Evolutionary conservation across 208 protist species (phyloP).

Genomic region (Leishmania major): DNA sequence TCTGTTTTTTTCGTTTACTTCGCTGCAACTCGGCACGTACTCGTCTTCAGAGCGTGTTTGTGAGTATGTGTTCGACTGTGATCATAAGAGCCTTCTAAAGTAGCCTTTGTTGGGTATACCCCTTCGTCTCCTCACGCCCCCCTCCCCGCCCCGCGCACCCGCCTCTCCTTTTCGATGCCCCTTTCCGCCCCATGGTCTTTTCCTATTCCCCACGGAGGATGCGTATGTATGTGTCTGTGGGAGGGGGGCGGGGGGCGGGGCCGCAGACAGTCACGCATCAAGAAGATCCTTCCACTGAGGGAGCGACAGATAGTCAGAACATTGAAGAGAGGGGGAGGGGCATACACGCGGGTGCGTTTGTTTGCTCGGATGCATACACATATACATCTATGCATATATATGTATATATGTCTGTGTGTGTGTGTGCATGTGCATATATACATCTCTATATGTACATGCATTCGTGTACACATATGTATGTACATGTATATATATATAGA

Average conservation of each 20-base stretch:
- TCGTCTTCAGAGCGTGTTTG: not conserved
- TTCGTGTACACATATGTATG: not conserved
- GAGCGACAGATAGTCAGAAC: not conserved
- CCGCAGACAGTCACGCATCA: not conserved
- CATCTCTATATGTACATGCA: not conserved
- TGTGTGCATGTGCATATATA: not conserved
- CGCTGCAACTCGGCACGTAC: not conserved
- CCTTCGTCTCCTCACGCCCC: not conserved
- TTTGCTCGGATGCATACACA: not conserved
- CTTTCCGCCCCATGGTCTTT: not conserved
- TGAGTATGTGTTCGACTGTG: slow-evolving; percentile 28
- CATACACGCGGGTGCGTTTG: not conserved
- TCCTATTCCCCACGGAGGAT: not conserved
- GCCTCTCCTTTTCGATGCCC: not conserved
- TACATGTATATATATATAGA: too few relatives aligned
- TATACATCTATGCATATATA: not conserved
- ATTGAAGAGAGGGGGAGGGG: not conserved
- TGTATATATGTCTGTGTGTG: too few relatives aligned
- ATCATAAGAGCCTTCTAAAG: not conserved
- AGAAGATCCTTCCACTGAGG: not conserved
- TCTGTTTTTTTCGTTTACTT: slow-evolving; percentile 3
- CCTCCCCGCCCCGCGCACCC: not conserved
- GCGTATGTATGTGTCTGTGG: not conserved
- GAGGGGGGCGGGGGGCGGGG: not conserved
- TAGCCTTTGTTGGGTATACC: not conserved